Percentiles rank a stretch among this genome's conserved stretches.
phyloP scores from a whole-genome alignment of 768 basidiomycete genomes.

The Hydnomerulius pinastri region DNA sequence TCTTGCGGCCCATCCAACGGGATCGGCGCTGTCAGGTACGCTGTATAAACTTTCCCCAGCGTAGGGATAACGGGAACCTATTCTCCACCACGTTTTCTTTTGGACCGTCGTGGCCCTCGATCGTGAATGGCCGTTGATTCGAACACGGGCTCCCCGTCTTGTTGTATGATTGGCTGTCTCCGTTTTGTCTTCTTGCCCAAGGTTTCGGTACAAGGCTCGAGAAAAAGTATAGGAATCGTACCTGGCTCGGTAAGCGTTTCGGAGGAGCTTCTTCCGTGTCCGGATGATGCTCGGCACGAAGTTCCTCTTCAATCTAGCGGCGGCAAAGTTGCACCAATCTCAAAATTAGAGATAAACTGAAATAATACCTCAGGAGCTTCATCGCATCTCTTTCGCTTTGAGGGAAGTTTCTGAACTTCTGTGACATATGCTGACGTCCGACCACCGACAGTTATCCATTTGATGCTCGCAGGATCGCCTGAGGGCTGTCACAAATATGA shows the following conservation, averaged over 20 bases:
- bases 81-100: constrained; percentile 6
- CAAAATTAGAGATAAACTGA: neutral
- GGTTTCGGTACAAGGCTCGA: neutral
- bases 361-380: neutral
- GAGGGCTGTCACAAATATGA: constrained; percentile 49
- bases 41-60: too few species aligned
- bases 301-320: neutral
- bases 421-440: constrained; percentile 73
- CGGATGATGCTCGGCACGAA: neutral
- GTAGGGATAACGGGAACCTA: neutral
- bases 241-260: neutral
- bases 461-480: constrained; percentile 70
- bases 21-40: neutral
- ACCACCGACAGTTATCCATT: constrained; percentile 75
- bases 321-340: neutral
- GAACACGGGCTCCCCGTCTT: neutral
- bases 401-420: constrained; percentile 53
- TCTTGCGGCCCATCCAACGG: neutral
- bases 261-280: neutral
- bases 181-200: neutral
- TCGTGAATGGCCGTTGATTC: neutral
- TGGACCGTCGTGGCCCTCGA: constrained; percentile 1
- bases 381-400: constrained; percentile 1
- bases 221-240: neutral
- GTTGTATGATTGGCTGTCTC: neutral